These are phyloP conservation scores for Fragaria vesca DNA, from an alignment of 306 rosid genomes.

Conservation along the genomic window DNA sequence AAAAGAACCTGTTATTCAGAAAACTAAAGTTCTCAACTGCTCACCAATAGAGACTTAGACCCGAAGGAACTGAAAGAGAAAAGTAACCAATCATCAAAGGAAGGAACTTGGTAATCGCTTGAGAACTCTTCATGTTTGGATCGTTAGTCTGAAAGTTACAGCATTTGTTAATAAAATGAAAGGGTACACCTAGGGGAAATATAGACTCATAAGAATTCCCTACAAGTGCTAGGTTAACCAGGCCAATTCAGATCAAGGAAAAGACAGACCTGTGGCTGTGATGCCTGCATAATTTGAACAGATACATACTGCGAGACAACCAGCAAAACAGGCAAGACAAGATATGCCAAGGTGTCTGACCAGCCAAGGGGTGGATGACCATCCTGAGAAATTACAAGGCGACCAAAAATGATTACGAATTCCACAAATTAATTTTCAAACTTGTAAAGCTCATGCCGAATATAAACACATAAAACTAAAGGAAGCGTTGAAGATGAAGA, in stretches of 20 bases:
- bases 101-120: constrained; percentile 69
- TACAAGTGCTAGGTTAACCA: constrained; percentile 14
- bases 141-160: constrained; percentile 60
- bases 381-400: constrained; percentile 55
- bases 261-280: constrained; percentile 92
- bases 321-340: constrained; percentile 83
- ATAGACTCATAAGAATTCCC: background rate
- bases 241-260: constrained; percentile 21
- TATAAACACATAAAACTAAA: background rate
- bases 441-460: background rate
- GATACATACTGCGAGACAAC: constrained; percentile 83
- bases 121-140: constrained; percentile 94
- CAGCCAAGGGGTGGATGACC: constrained; percentile 99
- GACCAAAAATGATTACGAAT: background rate
- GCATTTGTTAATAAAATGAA: background rate
- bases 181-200: background rate
- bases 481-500: constrained; percentile 23
- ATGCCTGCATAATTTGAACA: constrained; percentile 89
- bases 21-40: constrained; percentile 26
- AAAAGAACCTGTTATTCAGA: background rate
- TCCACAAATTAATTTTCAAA: background rate
- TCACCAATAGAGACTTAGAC: constrained; percentile 98
- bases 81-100: constrained; percentile 96
- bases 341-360: constrained; percentile 97
- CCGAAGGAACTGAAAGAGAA: constrained; percentile 98